Percentiles rank a stretch among this genome's conserved stretches.
Evolutionary conservation across 352 stramenopile genomes (phyloP).

Genomic region (Pythium apleroticum): DNA sequence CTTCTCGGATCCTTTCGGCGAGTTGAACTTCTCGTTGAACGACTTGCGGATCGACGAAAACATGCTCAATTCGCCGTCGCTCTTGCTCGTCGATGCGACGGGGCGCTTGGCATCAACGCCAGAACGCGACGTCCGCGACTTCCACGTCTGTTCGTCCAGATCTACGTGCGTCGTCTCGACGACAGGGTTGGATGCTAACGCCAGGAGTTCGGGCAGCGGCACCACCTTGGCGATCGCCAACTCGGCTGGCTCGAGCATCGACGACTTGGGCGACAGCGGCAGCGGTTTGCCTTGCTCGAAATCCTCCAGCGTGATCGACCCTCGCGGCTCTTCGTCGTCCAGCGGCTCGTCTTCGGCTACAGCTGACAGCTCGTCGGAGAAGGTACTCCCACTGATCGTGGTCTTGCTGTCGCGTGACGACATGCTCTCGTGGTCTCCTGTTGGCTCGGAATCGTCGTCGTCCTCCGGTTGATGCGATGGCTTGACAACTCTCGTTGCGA

Average conservation of each 20-base stretch:
- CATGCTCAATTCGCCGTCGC: conserved; percentile 18
- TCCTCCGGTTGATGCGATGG: neutral
- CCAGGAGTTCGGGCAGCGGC: conserved; percentile 25
- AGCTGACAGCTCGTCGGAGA: conserved; percentile 5
- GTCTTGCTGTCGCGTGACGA: conserved; percentile 18
- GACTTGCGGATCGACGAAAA: conserved; percentile 26
- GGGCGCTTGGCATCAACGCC: neutral
- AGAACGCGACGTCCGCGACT: neutral
- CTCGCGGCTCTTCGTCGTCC: conserved; percentile 8
- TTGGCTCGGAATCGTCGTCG: neutral
- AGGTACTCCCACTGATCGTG: conserved; percentile 11
- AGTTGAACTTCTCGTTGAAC: conserved; percentile 30
- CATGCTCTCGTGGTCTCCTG: conserved; percentile 1
- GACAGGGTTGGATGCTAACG: conserved; percentile 30
- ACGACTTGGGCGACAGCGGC: conserved; percentile 16
- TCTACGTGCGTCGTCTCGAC: conserved; percentile 14
- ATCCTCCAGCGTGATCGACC: conserved; percentile 55
- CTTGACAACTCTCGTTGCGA: conserved; percentile 6
- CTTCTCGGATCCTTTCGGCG: conserved; percentile 13
- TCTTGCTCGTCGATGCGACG: conserved; percentile 17
- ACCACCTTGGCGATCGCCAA: neutral
- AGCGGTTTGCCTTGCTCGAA: conserved; percentile 47
- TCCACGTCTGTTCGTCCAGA: conserved; percentile 5
- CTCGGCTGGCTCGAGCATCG: neutral
- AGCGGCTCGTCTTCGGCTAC: neutral